Base-by-base conservation (phyloP, 164 flowering plant species). In the Houttuynia cordata region DNA sequence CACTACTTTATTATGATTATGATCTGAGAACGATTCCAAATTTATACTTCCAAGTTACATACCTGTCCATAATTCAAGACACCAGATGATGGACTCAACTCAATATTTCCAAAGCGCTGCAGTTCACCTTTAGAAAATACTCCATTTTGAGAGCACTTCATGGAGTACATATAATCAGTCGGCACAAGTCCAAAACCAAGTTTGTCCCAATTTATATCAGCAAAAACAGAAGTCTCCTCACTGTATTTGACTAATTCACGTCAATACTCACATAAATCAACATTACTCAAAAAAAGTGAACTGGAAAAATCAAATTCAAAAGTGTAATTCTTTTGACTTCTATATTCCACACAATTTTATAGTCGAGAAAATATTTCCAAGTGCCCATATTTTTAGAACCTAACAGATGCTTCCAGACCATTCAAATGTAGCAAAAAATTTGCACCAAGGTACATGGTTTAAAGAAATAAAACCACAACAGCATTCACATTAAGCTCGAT, bases 1-100 rank as follows among this genome's bases (percentile, higher is more conserved):
- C n/a, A n/a, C n/a, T n/a, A n/a, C n/a, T n/a, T n/a, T n/a, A n/a
- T n/a, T n/a, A n/a, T n/a, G n/a, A n/a, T n/a, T n/a, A n/a, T n/a
- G n/a, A n/a, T n/a, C 15, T 14, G 21, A 54, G 34, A 13, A 54
- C 15, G n/a, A n/a, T 52, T 19, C 20, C 23, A 52, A 12, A 9
- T 52, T 52, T 6, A 30, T 30, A 6, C 2, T 10, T 50, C 47
- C 42, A 51, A 50, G 19, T 57, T n/a, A 53, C 71, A 45, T 72
- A 84, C 91, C 88, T 87, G 91, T 10, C 88, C 94, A 77, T 87
- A 87, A 59, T 84, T 87, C 62, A 87, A 68, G 54, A 87, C 83
- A 51, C 87, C 88, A 62, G 94, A 76, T 24, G 94, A 84, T 53
- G 94, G 94, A 70, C 75, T 83, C 74, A 84, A 58, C 54, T 83